Percentiles rank a stretch among this genome's conserved stretches.
These are phyloP conservation scores for Dujonia santamariae DNA, from an alignment of 1,139 yeast genomes.

Conservation along the genomic window DNA sequence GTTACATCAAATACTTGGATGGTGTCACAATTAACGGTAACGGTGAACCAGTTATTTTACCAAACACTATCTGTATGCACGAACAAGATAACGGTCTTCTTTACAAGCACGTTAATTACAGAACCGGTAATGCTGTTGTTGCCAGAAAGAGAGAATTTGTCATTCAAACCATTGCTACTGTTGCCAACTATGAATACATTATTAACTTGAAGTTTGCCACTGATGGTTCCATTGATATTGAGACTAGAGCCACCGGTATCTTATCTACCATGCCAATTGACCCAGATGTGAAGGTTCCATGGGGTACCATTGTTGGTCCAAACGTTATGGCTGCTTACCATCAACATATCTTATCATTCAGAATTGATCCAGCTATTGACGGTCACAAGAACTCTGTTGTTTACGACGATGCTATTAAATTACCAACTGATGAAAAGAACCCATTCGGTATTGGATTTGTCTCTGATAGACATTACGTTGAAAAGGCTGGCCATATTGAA, in stretches of 20 bases:
- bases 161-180: constrained; percentile 84
- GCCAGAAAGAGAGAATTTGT: constrained; percentile 86
- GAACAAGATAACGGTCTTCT: constrained; percentile 52
- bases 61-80: constrained; percentile 83
- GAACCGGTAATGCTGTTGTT: constrained; percentile 70
- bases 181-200: constrained; percentile 86
- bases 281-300: constrained; percentile 67
- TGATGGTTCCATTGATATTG: constrained; percentile 80
- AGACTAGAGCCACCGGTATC: constrained; percentile 88
- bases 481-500: constrained; percentile 69
- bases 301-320: constrained; percentile 86
- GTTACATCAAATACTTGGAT: constrained; percentile 79
- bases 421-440: constrained; percentile 57
- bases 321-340: constrained; percentile 87
- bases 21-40: constrained; percentile 55
- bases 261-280: constrained; percentile 83
- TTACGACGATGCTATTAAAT: constrained; percentile 68
- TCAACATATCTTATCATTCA: constrained; percentile 80
- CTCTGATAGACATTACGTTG: constrained; percentile 61
- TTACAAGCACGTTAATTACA: constrained; percentile 82
- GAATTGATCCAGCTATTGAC: constrained; percentile 86
- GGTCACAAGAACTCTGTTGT: constrained; percentile 80
- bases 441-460: constrained; percentile 77
- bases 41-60: constrained; percentile 65
- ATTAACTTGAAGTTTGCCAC: constrained; percentile 75